These are phyloP conservation scores for Quercus gilva DNA, from an alignment of 306 rosid genomes.

Conservation along the genomic window DNA sequence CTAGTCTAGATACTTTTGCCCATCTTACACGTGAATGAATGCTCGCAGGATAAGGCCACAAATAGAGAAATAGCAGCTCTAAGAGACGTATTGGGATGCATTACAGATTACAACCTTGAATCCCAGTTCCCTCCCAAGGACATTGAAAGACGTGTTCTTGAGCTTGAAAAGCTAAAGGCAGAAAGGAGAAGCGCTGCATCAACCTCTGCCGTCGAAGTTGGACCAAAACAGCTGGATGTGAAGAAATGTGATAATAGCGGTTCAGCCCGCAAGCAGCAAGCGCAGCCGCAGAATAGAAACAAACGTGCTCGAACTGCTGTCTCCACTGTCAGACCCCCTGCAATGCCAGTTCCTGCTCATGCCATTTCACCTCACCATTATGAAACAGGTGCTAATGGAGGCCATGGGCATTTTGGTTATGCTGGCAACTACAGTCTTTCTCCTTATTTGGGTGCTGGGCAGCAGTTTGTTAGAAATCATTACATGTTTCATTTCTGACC, in stretches of 20 bases:
- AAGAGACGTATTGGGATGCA: conserved; percentile 28
- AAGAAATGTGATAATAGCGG: not conserved
- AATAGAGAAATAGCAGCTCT: conserved; percentile 40
- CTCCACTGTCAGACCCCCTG: not conserved
- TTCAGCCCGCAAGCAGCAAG: not conserved
- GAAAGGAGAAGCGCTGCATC: not conserved
- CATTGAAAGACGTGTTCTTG: conserved; percentile 27
- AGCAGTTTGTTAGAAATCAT: not conserved
- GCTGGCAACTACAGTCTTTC: not conserved
- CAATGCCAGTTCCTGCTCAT: not conserved
- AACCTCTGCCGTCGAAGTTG: not conserved
- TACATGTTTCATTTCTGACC: not conserved
- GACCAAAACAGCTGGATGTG: not conserved
- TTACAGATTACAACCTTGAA: conserved; percentile 40
- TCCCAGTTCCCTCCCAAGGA: conserved; percentile 23
- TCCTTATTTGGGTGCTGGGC: not conserved
- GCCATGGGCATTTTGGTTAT: not conserved
- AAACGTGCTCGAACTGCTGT: conserved; percentile 27
- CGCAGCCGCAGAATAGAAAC: not conserved
- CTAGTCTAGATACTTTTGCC: not conserved
- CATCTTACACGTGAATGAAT: not conserved
- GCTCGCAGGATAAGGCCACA: conserved; percentile 35
- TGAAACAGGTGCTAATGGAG: not conserved
- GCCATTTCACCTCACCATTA: too few relatives aligned
- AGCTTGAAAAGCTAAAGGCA: conserved; percentile 25